A percentile compares a stretch with the other conserved stretches of the same genome.
phyloP scores from a whole-genome alignment of 805 yeast species.

The Kodamaea nitidulidarum region DNA sequence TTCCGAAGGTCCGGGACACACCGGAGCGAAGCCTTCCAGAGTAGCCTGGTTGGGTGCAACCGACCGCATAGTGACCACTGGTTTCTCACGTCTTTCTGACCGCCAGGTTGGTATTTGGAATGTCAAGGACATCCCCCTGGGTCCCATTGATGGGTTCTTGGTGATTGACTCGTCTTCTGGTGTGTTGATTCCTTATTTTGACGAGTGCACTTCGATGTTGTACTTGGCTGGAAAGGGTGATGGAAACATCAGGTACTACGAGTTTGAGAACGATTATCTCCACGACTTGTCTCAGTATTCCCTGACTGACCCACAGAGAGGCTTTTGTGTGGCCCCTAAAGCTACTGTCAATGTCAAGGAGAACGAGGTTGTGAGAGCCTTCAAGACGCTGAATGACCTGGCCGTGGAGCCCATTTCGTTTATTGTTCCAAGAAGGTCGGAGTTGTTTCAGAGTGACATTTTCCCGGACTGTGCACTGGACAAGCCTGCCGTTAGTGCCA shows the following conservation, averaged over 20 bases:
- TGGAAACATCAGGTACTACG: slow-evolving; percentile 93
- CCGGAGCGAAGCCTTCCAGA: slow-evolving; percentile 89
- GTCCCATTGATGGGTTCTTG: slow-evolving; percentile 87
- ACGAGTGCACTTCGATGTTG: slow-evolving; percentile 71
- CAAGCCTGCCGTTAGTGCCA: slow-evolving; percentile 72
- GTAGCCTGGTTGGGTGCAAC: slow-evolving; percentile 87
- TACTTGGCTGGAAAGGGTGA: slow-evolving; percentile 97
- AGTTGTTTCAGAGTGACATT: slow-evolving; percentile 87
- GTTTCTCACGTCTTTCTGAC: slow-evolving; percentile 87
- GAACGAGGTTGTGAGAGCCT: slow-evolving; percentile 78
- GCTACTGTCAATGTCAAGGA: slow-evolving; percentile 72
- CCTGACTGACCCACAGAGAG: slow-evolving; percentile 92
- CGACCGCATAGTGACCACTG: slow-evolving; percentile 86
- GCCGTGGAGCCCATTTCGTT: slow-evolving; percentile 88
- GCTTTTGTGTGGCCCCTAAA: slow-evolving; percentile 88
- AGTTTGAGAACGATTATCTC: slow-evolving; percentile 79
- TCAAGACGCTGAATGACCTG: slow-evolving; percentile 83
- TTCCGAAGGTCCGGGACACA: slow-evolving; percentile 84
- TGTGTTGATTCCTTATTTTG: slow-evolving; percentile 86
- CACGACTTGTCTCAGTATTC: slow-evolving; percentile 83
- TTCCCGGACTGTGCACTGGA: slow-evolving; percentile 87
- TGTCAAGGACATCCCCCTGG: slow-evolving; percentile 62
- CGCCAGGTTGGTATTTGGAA: slow-evolving; percentile 97
- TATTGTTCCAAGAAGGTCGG: slow-evolving; percentile 90
- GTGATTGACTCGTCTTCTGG: slow-evolving; percentile 90